Evolutionary conservation across 345 rosid genomes (phyloP).

Genomic region (Pugionium cornutum): DNA sequence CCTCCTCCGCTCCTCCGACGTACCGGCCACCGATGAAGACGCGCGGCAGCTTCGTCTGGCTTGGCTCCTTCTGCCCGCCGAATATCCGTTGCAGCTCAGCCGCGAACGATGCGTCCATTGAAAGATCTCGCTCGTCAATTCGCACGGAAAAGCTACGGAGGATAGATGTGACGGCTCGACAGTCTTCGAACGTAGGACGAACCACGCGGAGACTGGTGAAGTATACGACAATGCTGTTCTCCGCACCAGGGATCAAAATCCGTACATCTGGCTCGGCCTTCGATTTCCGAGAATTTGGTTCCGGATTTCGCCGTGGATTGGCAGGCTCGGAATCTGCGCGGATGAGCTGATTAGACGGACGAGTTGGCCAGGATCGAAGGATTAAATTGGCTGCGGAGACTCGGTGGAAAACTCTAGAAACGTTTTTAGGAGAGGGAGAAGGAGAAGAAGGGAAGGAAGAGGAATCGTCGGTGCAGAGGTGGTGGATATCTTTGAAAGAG

Average conservation of each 20-base stretch:
- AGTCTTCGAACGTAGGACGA: constrained; percentile 79
- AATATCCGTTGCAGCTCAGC: constrained; percentile 51
- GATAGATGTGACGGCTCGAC: constrained; percentile 62
- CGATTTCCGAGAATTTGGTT: constrained; percentile 20
- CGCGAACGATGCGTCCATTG: constrained; percentile 72
- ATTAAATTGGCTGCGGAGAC: constrained; percentile 53
- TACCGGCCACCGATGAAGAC: constrained; percentile 84
- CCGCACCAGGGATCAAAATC: constrained; percentile 50
- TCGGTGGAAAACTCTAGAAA: constrained; percentile 60
- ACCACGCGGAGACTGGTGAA: constrained; percentile 79
- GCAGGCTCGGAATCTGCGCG: constrained; percentile 25
- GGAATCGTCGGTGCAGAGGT: constrained; percentile 52
- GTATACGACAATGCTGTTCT: constrained; percentile 70
- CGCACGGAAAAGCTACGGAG: constrained; percentile 65
- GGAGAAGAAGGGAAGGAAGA: constrained; percentile 35
- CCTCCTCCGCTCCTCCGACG: constrained; percentile 87
- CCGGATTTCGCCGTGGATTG: neutral
- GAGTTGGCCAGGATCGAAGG: constrained; percentile 50
- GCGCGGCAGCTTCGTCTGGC: constrained; percentile 52
- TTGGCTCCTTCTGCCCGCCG: constrained; percentile 26
- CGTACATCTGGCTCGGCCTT: constrained; percentile 38
- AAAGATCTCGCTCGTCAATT: constrained; percentile 83
- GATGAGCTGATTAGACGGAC: constrained; percentile 30
- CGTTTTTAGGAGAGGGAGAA: constrained; percentile 28
- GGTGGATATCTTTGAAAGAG: constrained; percentile 71